phyloP scores from a whole-genome alignment of 129 eudicot genomes.

The Arctium minus region DNA sequence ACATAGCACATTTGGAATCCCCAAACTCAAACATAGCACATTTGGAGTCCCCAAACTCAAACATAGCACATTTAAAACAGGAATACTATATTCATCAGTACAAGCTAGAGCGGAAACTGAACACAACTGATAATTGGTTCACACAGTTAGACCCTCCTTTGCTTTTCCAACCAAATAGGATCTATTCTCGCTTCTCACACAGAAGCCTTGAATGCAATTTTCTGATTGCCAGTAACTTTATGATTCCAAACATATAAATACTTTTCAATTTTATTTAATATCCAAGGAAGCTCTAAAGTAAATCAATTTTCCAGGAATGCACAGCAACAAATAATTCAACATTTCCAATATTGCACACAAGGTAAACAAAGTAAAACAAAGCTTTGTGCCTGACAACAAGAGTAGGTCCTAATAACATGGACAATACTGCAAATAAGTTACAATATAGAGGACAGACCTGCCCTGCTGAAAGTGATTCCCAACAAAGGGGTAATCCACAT shows the following conservation, averaged over 20 bases:
- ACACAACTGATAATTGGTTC: not conserved
- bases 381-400: not conserved
- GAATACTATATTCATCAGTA: not conserved
- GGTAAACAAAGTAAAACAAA: not conserved
- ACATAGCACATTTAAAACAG: not conserved
- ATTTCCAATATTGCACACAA: not conserved
- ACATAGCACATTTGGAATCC: too few species aligned
- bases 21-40: too few species aligned
- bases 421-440: not conserved
- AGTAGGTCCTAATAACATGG: not conserved
- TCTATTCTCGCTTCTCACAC: not conserved
- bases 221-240: not conserved
- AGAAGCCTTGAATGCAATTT: not conserved
- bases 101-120: not conserved
- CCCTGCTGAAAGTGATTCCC: slow-evolving; percentile 96
- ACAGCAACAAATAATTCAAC: not conserved
- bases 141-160: not conserved
- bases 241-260: slow-evolving; percentile 6
- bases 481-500: slow-evolving; percentile 89
- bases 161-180: not conserved
- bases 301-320: not conserved
- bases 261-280: not conserved
- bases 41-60: too few species aligned
- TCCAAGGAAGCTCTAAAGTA: not conserved
- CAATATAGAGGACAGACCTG: slow-evolving; percentile 44